Conservation (phyloP, 164 flowering plant genomes). For the Stephania yunnanensis region DNA sequence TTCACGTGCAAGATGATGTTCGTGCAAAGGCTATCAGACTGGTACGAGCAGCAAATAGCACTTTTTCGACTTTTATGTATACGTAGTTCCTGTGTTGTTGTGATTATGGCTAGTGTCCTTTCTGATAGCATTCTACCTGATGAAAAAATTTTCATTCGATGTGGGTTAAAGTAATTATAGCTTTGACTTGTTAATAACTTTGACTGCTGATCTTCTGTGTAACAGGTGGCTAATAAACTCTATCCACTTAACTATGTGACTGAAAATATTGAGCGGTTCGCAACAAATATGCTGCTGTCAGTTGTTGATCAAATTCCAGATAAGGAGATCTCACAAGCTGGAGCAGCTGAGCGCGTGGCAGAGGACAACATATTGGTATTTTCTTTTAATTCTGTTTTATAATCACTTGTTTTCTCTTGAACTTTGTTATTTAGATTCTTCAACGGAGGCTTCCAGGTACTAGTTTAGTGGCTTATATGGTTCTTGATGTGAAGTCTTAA, state of each 20-base stretch:
- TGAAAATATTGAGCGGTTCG: slow-evolving; percentile 69
- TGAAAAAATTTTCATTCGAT: background rate
- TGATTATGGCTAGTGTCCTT: background rate
- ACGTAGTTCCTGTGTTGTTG: background rate
- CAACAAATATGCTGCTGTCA: slow-evolving; percentile 64
- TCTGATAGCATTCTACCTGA: background rate
- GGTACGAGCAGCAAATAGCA: slow-evolving; percentile 37
- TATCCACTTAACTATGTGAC: slow-evolving; percentile 55
- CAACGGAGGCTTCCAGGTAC: background rate
- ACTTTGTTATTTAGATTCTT: background rate
- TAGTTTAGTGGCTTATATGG: background rate
- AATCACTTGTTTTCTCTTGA: background rate
- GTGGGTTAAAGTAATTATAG: background rate
- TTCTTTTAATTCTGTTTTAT: background rate
- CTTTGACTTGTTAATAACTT: background rate
- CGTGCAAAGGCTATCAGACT: slow-evolving; percentile 88
- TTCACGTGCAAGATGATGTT: slow-evolving; percentile 81
- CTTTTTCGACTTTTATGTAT: background rate
- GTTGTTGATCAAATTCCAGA: slow-evolving; percentile 53
- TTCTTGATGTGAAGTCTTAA: background rate
- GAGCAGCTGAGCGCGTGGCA: slow-evolving; percentile 32
- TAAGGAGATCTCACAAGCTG: slow-evolving; percentile 32
- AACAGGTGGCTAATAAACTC: slow-evolving; percentile 90
- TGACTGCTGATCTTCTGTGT: slow-evolving; percentile 6
- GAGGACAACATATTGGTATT: slow-evolving; percentile 47